Conservation (phyloP, 179 eudicot genomes). For the Heliamphora pulchella region DNA sequence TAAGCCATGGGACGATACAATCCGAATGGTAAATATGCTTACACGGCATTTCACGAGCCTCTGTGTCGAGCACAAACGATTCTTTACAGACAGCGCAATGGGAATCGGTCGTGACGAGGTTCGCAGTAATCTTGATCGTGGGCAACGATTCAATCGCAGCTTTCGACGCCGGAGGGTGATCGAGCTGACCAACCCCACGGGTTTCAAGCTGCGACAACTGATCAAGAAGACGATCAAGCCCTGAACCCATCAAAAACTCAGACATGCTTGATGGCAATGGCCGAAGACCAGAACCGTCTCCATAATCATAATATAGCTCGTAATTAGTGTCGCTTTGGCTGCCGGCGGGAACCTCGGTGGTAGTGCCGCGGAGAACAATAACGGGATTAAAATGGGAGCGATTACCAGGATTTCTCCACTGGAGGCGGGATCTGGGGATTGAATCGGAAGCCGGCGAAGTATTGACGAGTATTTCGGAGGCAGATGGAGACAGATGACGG, state of each 20-base stretch:
- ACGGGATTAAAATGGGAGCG: slow-evolving; percentile 38
- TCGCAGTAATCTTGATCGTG: slow-evolving; percentile 14
- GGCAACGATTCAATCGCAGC: slow-evolving; percentile 29
- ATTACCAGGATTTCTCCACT: slow-evolving; percentile 20
- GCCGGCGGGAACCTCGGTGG: neutral
- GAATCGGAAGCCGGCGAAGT: slow-evolving; percentile 23
- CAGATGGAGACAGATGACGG: slow-evolving; percentile 47
- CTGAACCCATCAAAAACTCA: slow-evolving; percentile 32
- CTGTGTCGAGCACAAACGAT: slow-evolving; percentile 15
- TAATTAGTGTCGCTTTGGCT: slow-evolving; percentile 3
- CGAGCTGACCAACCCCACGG: slow-evolving; percentile 16
- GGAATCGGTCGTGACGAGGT: slow-evolving; percentile 14
- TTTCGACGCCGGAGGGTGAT: slow-evolving; percentile 29
- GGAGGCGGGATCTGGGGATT: slow-evolving; percentile 19
- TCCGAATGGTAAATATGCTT: slow-evolving; percentile 30
- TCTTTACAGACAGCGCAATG: slow-evolving; percentile 32
- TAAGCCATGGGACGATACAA: slow-evolving; percentile 31
- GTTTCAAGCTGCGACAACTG: slow-evolving; percentile 31
- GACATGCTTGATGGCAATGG: slow-evolving; percentile 34
- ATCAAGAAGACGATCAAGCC: slow-evolving; percentile 35
- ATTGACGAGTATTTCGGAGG: slow-evolving; percentile 42
- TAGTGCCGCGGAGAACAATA: slow-evolving; percentile 32
- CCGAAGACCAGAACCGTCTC: slow-evolving; percentile 27
- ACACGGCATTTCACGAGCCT: slow-evolving; percentile 30
- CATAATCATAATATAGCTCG: slow-evolving; percentile 37